Evolutionary conservation across 768 basidiomycete genomes (phyloP).

Genomic region (Termitomyces eurrhizus): DNA sequence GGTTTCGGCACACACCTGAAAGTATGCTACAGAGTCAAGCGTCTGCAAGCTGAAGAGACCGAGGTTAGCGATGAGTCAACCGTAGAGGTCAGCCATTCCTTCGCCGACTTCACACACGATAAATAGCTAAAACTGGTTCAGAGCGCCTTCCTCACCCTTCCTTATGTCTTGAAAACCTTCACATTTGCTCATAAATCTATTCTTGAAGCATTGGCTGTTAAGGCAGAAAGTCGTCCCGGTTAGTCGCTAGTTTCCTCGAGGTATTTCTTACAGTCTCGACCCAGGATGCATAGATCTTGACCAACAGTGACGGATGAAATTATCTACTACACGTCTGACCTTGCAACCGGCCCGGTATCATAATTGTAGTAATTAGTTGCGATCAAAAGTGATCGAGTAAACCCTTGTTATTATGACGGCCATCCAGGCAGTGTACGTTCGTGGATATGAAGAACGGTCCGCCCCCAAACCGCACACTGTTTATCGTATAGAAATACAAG

Average conservation of each 20-base stretch:
- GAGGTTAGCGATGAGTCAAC: not conserved
- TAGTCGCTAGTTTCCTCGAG: not conserved
- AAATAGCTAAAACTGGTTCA: not conserved
- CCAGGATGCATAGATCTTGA: not conserved
- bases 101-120: not conserved
- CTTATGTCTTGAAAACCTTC: not conserved
- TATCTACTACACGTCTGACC: too few relatives aligned
- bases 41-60: not conserved
- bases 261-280: not conserved
- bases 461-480: slow-evolving; percentile 77
- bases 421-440: slow-evolving; percentile 74
- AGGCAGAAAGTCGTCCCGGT: not conserved
- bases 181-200: not conserved
- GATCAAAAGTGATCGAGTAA: slow-evolving; percentile 5
- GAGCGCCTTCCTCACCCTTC: not conserved
- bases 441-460: slow-evolving; percentile 61
- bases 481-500: slow-evolving; percentile 81
- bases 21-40: not conserved
- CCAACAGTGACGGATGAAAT: too few relatives aligned
- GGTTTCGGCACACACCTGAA: not conserved
- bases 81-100: not conserved
- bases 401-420: slow-evolving; percentile 45
- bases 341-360: not conserved
- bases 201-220: not conserved
- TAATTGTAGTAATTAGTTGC: not conserved